These are phyloP conservation scores for Astragalus membranaceus DNA, from an alignment of 306 rosid species.

Conservation along the genomic window DNA sequence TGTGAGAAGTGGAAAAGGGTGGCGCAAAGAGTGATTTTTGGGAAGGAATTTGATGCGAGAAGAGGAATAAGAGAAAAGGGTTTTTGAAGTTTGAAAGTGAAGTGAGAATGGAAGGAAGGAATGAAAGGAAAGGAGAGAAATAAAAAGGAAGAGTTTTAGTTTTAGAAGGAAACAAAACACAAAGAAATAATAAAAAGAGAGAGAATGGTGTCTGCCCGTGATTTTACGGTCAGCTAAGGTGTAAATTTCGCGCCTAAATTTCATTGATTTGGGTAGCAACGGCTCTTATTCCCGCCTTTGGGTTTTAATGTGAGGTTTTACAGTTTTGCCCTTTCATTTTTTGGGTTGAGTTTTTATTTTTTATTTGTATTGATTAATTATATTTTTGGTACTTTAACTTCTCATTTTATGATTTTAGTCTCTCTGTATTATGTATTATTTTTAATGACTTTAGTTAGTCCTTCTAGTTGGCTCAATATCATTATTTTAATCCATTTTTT, in stretches of 20 bases:
- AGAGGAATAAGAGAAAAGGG: conserved; percentile 65
- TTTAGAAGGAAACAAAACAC: neutral
- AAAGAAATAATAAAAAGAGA: neutral
- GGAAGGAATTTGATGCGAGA: neutral
- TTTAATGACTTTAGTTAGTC: too few relatives aligned
- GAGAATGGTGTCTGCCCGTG: conserved; percentile 74
- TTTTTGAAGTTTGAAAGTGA: conserved; percentile 27
- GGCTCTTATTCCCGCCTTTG: conserved; percentile 95
- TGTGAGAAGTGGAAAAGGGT: neutral
- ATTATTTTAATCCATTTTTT: too few relatives aligned
- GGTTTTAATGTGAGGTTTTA: neutral
- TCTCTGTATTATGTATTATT: too few relatives aligned
- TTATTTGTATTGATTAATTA: neutral
- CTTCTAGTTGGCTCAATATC: too few relatives aligned
- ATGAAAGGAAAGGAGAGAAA: neutral
- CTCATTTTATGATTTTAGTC: too few relatives aligned
- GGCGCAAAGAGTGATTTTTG: conserved; percentile 14
- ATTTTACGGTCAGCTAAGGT: conserved; percentile 63
- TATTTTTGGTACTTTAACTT: too few relatives aligned
- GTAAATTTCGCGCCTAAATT: conserved; percentile 51
- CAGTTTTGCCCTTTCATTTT: conserved; percentile 26
- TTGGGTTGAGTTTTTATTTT: neutral
- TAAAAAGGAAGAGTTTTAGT: neutral
- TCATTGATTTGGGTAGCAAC: conserved; percentile 49
- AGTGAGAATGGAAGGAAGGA: neutral